phyloP scores from a whole-genome alignment of 2,329 filamentous ascomycete genomes.

The Fusarium pseudograminearum region DNA sequence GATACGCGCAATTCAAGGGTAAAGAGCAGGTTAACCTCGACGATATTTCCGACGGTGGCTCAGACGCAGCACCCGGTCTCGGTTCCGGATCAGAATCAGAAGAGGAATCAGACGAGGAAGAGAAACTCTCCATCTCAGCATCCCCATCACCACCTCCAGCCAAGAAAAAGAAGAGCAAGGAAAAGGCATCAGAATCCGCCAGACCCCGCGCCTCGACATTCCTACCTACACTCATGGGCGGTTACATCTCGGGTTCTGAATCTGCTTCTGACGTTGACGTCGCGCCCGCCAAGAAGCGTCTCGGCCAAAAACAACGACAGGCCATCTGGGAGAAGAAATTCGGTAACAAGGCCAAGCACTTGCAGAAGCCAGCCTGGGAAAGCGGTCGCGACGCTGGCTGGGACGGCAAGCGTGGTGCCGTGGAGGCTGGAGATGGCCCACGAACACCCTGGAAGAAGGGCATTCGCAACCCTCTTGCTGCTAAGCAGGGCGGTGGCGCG shows the following conservation, averaged over 20 bases:
- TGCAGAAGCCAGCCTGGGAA: slow-evolving; percentile 56
- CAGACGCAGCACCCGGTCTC: slow-evolving; percentile 49
- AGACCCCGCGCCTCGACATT: slow-evolving; percentile 66
- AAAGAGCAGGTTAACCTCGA: slow-evolving; percentile 55
- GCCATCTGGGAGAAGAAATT: slow-evolving; percentile 86
- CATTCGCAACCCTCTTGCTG: slow-evolving; percentile 54
- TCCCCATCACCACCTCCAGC: slow-evolving; percentile 53
- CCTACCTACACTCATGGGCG: slow-evolving; percentile 80
- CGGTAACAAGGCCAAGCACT: slow-evolving; percentile 76
- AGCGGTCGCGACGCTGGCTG: slow-evolving; percentile 63
- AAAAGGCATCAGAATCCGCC: slow-evolving; percentile 16
- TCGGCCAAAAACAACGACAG: slow-evolving; percentile 82
- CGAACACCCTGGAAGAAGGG: slow-evolving; percentile 67
- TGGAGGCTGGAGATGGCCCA: slow-evolving; percentile 56
- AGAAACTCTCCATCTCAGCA: slow-evolving; percentile 46
- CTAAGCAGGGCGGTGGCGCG: slow-evolving; percentile 24
- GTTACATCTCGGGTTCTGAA: slow-evolving; percentile 83
- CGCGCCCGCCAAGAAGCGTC: slow-evolving; percentile 74
- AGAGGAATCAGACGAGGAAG: slow-evolving; percentile 12
- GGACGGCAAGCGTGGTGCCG: slow-evolving; percentile 69
- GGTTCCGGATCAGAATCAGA: slow-evolving; percentile 44
- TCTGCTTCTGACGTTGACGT: slow-evolving; percentile 75
- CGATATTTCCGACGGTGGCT: slow-evolving; percentile 56
- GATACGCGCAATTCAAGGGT: slow-evolving; percentile 49
- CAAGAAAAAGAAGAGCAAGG: slow-evolving; percentile 53